Evolutionary conservation across 768 basidiomycete genomes (phyloP).

Genomic region (Termitomyces sp.): DNA sequence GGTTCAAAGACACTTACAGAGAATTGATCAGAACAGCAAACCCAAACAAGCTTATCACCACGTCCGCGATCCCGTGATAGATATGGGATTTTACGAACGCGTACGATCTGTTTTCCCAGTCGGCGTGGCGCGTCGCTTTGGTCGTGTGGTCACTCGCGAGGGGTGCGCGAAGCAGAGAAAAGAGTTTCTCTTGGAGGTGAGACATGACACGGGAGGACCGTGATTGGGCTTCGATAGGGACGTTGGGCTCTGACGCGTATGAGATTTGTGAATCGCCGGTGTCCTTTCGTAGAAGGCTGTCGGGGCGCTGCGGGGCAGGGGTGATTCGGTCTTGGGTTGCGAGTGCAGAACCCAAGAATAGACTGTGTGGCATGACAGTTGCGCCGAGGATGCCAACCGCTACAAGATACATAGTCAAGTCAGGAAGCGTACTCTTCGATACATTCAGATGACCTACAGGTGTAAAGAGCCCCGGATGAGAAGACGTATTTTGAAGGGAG

Average conservation of each 20-base stretch:
- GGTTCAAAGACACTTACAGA: slow-evolving; percentile 44
- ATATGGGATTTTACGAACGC: slow-evolving; percentile 62
- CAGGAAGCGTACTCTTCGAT: background rate
- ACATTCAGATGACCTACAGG: slow-evolving; percentile 41
- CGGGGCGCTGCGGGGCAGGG: slow-evolving; percentile 25
- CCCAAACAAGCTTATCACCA: slow-evolving; percentile 68
- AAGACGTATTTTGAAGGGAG: slow-evolving; percentile 70
- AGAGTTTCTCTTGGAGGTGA: slow-evolving; percentile 25
- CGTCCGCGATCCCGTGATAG: slow-evolving; percentile 63
- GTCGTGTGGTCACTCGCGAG: slow-evolving; percentile 31
- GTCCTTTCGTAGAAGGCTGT: slow-evolving; percentile 20
- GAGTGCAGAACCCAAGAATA: slow-evolving; percentile 87
- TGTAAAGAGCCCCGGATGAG: slow-evolving; percentile 57
- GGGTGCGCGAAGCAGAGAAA: slow-evolving; percentile 37
- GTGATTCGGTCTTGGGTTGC: slow-evolving; percentile 78
- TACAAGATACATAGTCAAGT: slow-evolving; percentile 20
- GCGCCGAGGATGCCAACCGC: slow-evolving; percentile 77
- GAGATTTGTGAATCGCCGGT: slow-evolving; percentile 6
- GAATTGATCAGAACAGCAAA: slow-evolving; percentile 90
- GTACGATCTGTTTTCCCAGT: slow-evolving; percentile 56
- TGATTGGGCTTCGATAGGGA: background rate
- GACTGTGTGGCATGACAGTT: slow-evolving; percentile 90
- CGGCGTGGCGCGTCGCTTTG: slow-evolving; percentile 44
- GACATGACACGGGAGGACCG: slow-evolving; percentile 4
- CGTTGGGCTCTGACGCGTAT: slow-evolving; percentile 9